phyloP scores from a whole-genome alignment of 2,329 filamentous ascomycete species.

The Fusarium fujikuroi region DNA sequence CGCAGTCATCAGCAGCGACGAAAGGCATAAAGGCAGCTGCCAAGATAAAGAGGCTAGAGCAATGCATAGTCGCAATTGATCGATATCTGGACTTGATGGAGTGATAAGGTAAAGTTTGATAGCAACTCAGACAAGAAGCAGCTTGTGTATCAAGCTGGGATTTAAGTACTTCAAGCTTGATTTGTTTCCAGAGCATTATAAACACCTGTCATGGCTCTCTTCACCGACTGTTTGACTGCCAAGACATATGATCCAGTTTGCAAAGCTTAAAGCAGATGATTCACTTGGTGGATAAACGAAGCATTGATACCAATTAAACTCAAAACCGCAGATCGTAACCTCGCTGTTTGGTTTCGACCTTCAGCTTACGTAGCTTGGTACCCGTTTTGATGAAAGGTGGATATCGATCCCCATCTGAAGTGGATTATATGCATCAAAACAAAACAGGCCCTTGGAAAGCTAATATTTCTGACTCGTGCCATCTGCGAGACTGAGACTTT shows the following conservation, averaged over 20 bases:
- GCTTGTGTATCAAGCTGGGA: not conserved
- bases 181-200: rapidly evolving
- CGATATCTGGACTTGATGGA: not conserved
- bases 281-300: not conserved
- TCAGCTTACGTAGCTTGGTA: not conserved
- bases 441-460: not conserved
- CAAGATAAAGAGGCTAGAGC: not conserved
- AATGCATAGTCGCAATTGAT: not conserved
- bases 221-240: not conserved
- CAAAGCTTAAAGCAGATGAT: not conserved
- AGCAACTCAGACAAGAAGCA: too few species aligned
- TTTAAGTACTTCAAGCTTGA: not conserved
- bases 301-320: not conserved
- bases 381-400: not conserved
- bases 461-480: not conserved
- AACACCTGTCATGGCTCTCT: rapidly evolving
- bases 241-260: not conserved
- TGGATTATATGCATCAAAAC: not conserved
- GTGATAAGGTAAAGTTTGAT: not conserved
- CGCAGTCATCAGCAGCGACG: not conserved
- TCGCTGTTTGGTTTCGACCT: not conserved
- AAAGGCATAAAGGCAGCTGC: not conserved
- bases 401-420: not conserved
- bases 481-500: too few species aligned
- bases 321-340: not conserved